These are phyloP conservation scores for Rhazya stricta DNA, from an alignment of 257 asterid genomes.

Conservation along the genomic window DNA sequence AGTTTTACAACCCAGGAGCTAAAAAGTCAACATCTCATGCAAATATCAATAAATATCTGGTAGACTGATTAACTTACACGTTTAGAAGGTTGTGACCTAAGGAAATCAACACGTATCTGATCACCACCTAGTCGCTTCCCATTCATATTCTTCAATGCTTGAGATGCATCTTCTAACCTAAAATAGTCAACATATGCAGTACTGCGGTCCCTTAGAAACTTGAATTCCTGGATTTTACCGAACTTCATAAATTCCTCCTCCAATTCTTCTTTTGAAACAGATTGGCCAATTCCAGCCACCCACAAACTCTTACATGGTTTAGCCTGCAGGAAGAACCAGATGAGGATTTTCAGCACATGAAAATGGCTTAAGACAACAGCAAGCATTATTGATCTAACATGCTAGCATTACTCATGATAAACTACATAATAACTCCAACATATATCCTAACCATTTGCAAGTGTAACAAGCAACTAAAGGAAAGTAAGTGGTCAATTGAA, in stretches of 20 bases:
- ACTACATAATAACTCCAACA: too few species aligned
- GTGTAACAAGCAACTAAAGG: background rate
- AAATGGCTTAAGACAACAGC: background rate
- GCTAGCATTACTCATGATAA: too few species aligned
- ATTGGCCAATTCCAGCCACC: slow-evolving; percentile 87
- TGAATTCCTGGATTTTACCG: slow-evolving; percentile 81
- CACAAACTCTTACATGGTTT: slow-evolving; percentile 91
- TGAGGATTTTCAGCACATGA: slow-evolving; percentile 13
- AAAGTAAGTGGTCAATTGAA: background rate
- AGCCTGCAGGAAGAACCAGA: slow-evolving; percentile 52
- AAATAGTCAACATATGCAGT: slow-evolving; percentile 80
- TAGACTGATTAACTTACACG: slow-evolving; percentile 52
- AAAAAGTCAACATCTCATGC: background rate
- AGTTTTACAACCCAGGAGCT: slow-evolving; percentile 2
- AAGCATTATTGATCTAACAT: background rate
- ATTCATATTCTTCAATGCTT: slow-evolving; percentile 73
- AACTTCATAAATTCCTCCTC: slow-evolving; percentile 75
- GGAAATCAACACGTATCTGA: slow-evolving; percentile 87
- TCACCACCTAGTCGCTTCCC: slow-evolving; percentile 69
- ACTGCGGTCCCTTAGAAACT: slow-evolving; percentile 70
- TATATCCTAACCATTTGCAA: background rate
- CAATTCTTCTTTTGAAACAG: slow-evolving; percentile 70
- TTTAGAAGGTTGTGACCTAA: slow-evolving; percentile 76
- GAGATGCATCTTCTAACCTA: slow-evolving; percentile 72
- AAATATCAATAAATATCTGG: background rate